A percentile compares a stretch with the other conserved stretches of the same genome.
Conservation (phyloP, 176 grass and related monocot species). For the Aegilops umbellulata region DNA sequence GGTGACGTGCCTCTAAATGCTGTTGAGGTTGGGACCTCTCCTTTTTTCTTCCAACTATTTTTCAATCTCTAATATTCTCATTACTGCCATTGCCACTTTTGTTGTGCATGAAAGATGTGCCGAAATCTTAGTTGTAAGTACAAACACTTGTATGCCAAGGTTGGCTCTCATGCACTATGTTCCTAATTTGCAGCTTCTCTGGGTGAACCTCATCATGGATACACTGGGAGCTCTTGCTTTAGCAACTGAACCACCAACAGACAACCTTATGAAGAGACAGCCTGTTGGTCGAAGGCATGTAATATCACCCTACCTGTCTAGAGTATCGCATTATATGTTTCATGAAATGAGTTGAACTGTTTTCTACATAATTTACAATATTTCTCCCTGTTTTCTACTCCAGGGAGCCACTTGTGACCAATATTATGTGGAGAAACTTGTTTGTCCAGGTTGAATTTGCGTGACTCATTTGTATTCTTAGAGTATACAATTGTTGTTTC, state of each 20-base stretch:
- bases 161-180: constrained; percentile 11
- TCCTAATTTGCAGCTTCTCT: constrained; percentile 70
- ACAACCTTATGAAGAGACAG: constrained; percentile 87
- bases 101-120: constrained; percentile 13
- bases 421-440: constrained; percentile 98
- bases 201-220: constrained; percentile 99
- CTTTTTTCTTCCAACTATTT: neutral
- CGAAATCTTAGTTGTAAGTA: constrained; percentile 1
- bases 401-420: constrained; percentile 93
- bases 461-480: constrained; percentile 7
- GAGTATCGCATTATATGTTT: neutral
- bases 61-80: neutral
- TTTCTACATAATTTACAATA: constrained; percentile 11
- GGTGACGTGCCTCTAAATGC: constrained; percentile 95
- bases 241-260: constrained; percentile 88
- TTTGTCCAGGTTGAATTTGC: constrained; percentile 66
- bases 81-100: neutral
- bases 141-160: neutral
- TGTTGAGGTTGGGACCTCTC: constrained; percentile 63
- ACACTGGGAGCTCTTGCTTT: constrained; percentile 96
- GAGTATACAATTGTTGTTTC: neutral
- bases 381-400: constrained; percentile 21
- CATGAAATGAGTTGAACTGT: neutral
- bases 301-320: constrained; percentile 19
- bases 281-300: constrained; percentile 96